Evolutionary conservation across 768 basidiomycete species (phyloP).

Genomic region (Collybia sordida): DNA sequence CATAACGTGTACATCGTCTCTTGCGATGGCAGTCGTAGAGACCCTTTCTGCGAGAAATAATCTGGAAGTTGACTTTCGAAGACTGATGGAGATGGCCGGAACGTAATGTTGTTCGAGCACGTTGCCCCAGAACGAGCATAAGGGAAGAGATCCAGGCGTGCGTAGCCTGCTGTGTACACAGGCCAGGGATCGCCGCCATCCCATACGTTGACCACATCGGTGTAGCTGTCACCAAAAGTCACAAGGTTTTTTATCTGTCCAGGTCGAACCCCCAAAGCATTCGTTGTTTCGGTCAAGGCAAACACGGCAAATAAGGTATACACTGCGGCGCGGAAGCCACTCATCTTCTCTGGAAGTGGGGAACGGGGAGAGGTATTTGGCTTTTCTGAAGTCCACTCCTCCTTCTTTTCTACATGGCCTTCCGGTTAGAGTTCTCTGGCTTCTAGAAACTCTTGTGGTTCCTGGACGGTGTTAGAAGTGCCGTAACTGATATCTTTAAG

Average conservation of each 20-base stretch:
- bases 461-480: too few species aligned
- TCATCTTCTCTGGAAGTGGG: too few species aligned
- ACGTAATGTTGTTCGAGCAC: conserved; percentile 63
- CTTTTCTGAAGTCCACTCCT: too few species aligned
- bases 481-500: too few species aligned
- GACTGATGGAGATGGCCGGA: conserved; percentile 56
- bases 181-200: conserved; percentile 59
- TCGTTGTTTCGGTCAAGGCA: background rate
- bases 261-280: conserved; percentile 24
- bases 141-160: conserved; percentile 49
- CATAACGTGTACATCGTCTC: conserved; percentile 65
- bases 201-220: conserved; percentile 44
- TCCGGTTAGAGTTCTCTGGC: too few species aligned
- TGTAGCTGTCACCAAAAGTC: conserved; percentile 70
- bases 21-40: conserved; percentile 33
- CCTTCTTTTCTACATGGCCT: background rate
- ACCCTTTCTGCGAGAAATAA: conserved; percentile 46
- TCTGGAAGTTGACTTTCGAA: conserved; percentile 57
- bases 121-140: conserved; percentile 65
- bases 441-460: too few species aligned
- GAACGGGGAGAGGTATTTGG: too few species aligned
- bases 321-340: background rate
- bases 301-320: background rate
- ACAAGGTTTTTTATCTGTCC: conserved; percentile 62
- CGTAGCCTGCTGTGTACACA: conserved; percentile 55